Base-by-base conservation (phyloP, 2,329 filamentous ascomycete genomes). In the Talaromyces sp. region DNA sequence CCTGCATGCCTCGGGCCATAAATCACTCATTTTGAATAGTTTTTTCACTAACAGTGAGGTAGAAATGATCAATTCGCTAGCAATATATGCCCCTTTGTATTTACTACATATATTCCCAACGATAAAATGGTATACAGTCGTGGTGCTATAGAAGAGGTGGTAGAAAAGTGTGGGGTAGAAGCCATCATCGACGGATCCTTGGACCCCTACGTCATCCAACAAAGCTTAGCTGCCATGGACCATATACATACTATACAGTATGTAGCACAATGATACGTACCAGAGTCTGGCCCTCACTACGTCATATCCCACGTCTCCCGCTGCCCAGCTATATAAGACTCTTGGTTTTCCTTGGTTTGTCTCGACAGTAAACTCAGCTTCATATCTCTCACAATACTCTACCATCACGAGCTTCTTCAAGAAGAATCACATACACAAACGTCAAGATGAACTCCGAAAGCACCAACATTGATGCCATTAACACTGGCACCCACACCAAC, bases 401-500 rank as follows among this genome's bases (percentile, higher is more conserved):
- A 31, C 50, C n/a, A 11, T 9, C 50, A 33, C 16, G 5, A 19
- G 3, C 2, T 31, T 52, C 6, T 35, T n/a, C 45, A 54, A 50
- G 31, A 33, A 22, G 5, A 37, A 22, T 16, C 8, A 54, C 8
- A 41, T 1, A 10, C 3, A 8, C 16, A 24, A 4, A 2, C 9
- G 19, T 3, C 56, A 59, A 43, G 1, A 59, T 59, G 56, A 37
- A 39, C n/a, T 58, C 35, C 16, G n/a, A 58, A 43, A 58, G 37
- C 56, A 24, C 56, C 56, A 50, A 50, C 24, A 9, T 50, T 3
- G 47, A 50, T 22, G 13, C 22, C 22, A 43, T 19, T 22, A 58
- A 58, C 56, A 59, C 19, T 39, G 11, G 56, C 37, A 59, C 35
- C 22, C 47, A 31, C 22, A 43, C 56, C 56, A 59, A 59, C 22